phyloP scores from a whole-genome alignment of 768 basidiomycete genomes.

The Boletellus ananiceps region DNA sequence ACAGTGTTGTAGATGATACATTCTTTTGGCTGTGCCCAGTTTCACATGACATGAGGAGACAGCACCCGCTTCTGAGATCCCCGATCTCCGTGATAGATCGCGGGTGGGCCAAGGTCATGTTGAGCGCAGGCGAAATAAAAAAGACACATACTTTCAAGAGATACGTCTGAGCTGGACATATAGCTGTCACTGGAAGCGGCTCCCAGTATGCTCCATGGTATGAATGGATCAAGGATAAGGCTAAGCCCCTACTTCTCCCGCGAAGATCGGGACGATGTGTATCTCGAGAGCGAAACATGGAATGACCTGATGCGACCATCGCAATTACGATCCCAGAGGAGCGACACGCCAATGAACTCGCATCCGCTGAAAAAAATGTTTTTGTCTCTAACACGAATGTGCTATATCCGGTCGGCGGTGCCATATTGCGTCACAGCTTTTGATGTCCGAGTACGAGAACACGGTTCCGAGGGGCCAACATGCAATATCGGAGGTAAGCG shows the following conservation, averaged over 20 bases:
- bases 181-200: constrained; percentile 8
- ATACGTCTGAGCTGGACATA: constrained; percentile 7
- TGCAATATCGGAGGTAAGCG: neutral
- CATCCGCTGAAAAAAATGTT: neutral
- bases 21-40: constrained; percentile 1
- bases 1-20: constrained; percentile 4
- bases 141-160: constrained; percentile 8
- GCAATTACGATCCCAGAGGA: neutral
- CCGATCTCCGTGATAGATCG: neutral
- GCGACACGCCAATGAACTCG: neutral
- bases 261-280: constrained; percentile 16
- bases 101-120: too few relatives aligned
- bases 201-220: constrained; percentile 12
- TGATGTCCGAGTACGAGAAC: constrained; percentile 1
- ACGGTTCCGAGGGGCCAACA: neutral
- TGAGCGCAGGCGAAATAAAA: constrained; percentile 3
- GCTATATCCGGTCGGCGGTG: neutral
- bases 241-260: constrained; percentile 22
- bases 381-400: neutral
- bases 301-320: neutral
- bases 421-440: neutral
- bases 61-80: constrained; percentile 7
- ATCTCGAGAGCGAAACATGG: constrained; percentile 1
- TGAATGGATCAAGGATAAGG: constrained; percentile 15
- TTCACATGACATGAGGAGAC: neutral